Percentiles rank a stretch among this genome's conserved stretches.
phyloP scores from a whole-genome alignment of 2,329 filamentous ascomycete genomes.

The Paraphaeosphaeria minitans region DNA sequence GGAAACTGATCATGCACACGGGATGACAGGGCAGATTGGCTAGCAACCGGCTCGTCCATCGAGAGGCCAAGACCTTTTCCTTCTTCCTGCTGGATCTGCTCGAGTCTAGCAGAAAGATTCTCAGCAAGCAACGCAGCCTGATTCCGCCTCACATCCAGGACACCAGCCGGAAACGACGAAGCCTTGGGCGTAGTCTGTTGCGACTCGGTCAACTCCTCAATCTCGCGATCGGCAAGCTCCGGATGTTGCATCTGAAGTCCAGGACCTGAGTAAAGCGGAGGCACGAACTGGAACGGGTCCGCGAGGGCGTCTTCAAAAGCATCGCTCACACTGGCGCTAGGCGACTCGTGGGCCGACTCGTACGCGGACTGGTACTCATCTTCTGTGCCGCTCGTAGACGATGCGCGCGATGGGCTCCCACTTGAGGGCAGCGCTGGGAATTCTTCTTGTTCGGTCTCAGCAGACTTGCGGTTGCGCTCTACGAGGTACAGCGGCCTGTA shows the following conservation, averaged over 20 bases:
- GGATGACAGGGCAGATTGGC: constrained; percentile 46
- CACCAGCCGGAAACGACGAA: constrained; percentile 50
- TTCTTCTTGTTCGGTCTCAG: constrained; percentile 44
- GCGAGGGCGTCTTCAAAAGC: constrained; percentile 29
- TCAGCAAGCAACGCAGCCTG: constrained; percentile 25
- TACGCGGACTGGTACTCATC: constrained; percentile 52
- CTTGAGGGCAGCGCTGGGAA: constrained; percentile 60
- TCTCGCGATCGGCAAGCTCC: constrained; percentile 35
- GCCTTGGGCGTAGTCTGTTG: constrained; percentile 73
- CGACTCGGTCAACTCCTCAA: constrained; percentile 62
- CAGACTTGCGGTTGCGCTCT: constrained; percentile 59
- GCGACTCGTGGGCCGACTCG: constrained; percentile 51
- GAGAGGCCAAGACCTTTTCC: constrained; percentile 20
- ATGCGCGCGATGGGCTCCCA: constrained; percentile 43
- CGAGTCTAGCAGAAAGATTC: constrained; percentile 31
- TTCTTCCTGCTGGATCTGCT: constrained; percentile 18
- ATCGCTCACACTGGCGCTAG: constrained; percentile 33
- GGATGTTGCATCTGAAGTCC: constrained; percentile 26
- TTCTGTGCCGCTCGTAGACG: constrained; percentile 49
- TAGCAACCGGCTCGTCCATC: constrained; percentile 20
- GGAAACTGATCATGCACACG: constrained; percentile 64
- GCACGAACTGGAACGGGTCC: constrained; percentile 28
- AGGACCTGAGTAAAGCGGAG: constrained; percentile 19
- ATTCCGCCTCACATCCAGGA: constrained; percentile 8
- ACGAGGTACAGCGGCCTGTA: constrained; percentile 84